Evolutionary conservation across 129 eudicot genomes (phyloP), one percentile per base, ranked within the genome.

Genomic region (Oenanthe sinensis): DNA sequence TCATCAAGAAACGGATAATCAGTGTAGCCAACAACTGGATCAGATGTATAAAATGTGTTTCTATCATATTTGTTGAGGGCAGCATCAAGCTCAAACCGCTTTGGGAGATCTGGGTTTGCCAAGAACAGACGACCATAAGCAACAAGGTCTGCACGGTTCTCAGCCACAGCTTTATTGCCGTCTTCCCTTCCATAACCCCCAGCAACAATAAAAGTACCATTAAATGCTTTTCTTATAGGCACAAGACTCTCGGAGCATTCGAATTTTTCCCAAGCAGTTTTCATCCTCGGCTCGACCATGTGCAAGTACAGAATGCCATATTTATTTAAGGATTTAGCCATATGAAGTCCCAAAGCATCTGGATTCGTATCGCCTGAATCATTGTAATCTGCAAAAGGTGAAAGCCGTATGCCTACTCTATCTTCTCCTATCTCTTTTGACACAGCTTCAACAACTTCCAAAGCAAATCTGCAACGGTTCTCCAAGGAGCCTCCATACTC

Each of bases 161-260:
- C 68, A 19, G 40, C 24, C 17, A 77, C 17, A 60, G 46, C 80
- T 55, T 55, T 60, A 72, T 81, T 81, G 6, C 83, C 90, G 24
- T 87, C 90, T 16, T 80, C 88, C 63, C 81, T 74, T 36, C 77
- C 52, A 75, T 84, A 85, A 47, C 87, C 88, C 14, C 88, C 88
- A 26, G 85, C 87, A 46, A 86, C 90, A 1, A 86, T 81, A 60
- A 86, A 84, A 12, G 84, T 75, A 28, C 86, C 87, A 6, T 60
- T 43, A 46, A 81, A 84, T 48, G 84, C 84, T 77, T 76, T 79
- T 75, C 87, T 82, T 87, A 84, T 87, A 2, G 85, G 62, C 36
- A 8, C 17, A 68, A 87, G 74, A 67, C 79, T 76, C n/a, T 79
- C 22, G 6, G 65, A 62, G 6, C 85, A 81, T 68, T 87, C 82